These are phyloP conservation scores for Lichtheimia hyalospora DNA, from an alignment of 371 early-diverging fungal species.

Conservation along the genomic window DNA sequence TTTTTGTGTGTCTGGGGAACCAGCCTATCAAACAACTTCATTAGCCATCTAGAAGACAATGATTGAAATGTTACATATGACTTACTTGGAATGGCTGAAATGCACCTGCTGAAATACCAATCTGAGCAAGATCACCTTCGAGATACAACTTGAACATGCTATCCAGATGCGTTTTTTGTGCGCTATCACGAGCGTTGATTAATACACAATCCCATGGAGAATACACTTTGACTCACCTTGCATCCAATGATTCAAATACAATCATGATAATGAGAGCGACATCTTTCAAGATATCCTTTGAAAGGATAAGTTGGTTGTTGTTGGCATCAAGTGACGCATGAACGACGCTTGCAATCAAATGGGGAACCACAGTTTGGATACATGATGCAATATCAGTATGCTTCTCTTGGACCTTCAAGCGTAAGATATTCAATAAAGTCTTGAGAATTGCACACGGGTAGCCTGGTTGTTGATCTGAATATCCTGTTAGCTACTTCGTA, in stretches of 20 bases:
- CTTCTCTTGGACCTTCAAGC: constrained; percentile 35
- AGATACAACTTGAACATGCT: constrained; percentile 49
- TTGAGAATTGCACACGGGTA: constrained; percentile 49
- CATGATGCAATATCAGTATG: constrained; percentile 52
- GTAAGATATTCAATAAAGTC: constrained; percentile 42
- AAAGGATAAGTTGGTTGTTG: constrained; percentile 22
- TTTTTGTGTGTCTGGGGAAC: constrained; percentile 42
- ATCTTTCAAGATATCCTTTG: constrained; percentile 32
- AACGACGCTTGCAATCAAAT: constrained; percentile 44
- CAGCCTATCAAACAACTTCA: not conserved
- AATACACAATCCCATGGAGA: not conserved
- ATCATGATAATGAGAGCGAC: constrained; percentile 47
- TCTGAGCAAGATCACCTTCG: constrained; percentile 38
- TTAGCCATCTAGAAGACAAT: no score
- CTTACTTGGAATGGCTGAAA: constrained; percentile 27
- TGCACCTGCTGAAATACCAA: constrained; percentile 6
- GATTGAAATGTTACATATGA: not conserved
- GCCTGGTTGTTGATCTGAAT: constrained; percentile 8
- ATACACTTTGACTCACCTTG: constrained; percentile 29
- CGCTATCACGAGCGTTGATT: constrained; percentile 18
- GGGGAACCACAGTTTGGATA: constrained; percentile 43
- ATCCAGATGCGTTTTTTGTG: constrained; percentile 50
- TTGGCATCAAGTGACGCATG: constrained; percentile 36
- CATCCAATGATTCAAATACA: constrained; percentile 46
- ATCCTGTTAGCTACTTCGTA: not conserved